Evolutionary conservation across 495 filamentous ascomycete genomes (phyloP), one percentile per base, ranked within the genome.

Genomic region (Aspergillus baeticus): DNA sequence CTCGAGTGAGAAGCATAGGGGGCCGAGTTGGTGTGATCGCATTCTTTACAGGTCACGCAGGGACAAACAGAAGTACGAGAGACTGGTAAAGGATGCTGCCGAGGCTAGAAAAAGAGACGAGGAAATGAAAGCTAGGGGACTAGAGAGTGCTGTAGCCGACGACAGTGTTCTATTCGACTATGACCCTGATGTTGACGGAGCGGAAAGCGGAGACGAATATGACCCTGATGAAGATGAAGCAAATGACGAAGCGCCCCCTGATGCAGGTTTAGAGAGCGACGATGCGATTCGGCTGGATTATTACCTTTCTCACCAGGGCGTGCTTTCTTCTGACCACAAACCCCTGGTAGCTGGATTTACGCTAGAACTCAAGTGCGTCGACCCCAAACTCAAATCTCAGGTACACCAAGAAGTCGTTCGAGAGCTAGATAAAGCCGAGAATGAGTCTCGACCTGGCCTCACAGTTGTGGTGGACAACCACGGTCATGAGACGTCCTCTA

Each of bases 11-110:
- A 99, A 98, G 77, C 84, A 86, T 47, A 80, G 95, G 46, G 87
- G 88, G 13, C 95, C 95, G 5, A 96, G 91, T 66, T 99, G 93
- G 93, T 99, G 95, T 67, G 95, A 99, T 70, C 86, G 95, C n/a
- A 92, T 99, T 42, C 72, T 99, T 0, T 99, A 82, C 63, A 82
- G 92, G 33, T 89, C 89, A 1, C 83, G 87, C 35, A 82, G 77
- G 47, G 87, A 91, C 60, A 85, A 79, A 53, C 67, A 86, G 4
- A 79, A 76, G n/a, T 89, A 92, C 63, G 84, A 92, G n/a, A 75
- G 72, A 48, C 86, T 83, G 53, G 64, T 79, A 3, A 75, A 78
- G 50, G 87, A 91, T 54, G 80, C 86, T 48, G 81, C 86, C 46
- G 77, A 86, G 36, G 81, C 85, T 14, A 81, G 81, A 51, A 86